phyloP scores from a whole-genome alignment of 768 basidiomycete genomes.

The Termitomyces sp. region DNA sequence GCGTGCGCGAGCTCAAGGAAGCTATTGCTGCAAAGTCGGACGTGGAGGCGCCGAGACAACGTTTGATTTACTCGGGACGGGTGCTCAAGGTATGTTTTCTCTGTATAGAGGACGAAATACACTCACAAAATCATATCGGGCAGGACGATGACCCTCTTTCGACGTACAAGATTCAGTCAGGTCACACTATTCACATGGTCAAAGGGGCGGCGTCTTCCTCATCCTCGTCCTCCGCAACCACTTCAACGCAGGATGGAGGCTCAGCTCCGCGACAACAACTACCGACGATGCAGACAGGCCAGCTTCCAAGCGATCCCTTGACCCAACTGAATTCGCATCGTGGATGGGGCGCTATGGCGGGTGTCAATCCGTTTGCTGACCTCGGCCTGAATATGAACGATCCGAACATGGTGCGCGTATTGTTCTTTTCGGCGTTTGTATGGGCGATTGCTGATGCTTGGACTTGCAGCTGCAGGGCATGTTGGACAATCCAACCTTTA shows the following conservation, averaged over 20 bases:
- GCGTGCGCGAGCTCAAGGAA: constrained; percentile 87
- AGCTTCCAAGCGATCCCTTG: constrained; percentile 84
- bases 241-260: constrained; percentile 26
- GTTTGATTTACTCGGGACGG: constrained; percentile 90
- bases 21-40: constrained; percentile 83
- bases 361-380: constrained; percentile 88
- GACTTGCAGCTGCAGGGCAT: constrained; percentile 66
- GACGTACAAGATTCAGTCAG: constrained; percentile 85
- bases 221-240: constrained; percentile 1
- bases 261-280: constrained; percentile 38
- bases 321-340: constrained; percentile 76
- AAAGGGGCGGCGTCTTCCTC: constrained; percentile 69
- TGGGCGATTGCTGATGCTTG: not conserved
- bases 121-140: not conserved
- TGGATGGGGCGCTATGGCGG: constrained; percentile 78
- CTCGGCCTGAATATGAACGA: constrained; percentile 91
- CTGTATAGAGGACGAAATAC: not conserved
- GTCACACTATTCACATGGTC: constrained; percentile 92
- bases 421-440: not conserved
- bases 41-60: constrained; percentile 81
- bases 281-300: constrained; percentile 88
- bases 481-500: constrained; percentile 81
- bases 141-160: constrained; percentile 83
- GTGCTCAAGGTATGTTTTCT: constrained; percentile 58
- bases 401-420: constrained; percentile 83